These are phyloP conservation scores for Aureobasidium sp. DNA, from an alignment of 2,329 filamentous ascomycete species.

Conservation along the genomic window DNA sequence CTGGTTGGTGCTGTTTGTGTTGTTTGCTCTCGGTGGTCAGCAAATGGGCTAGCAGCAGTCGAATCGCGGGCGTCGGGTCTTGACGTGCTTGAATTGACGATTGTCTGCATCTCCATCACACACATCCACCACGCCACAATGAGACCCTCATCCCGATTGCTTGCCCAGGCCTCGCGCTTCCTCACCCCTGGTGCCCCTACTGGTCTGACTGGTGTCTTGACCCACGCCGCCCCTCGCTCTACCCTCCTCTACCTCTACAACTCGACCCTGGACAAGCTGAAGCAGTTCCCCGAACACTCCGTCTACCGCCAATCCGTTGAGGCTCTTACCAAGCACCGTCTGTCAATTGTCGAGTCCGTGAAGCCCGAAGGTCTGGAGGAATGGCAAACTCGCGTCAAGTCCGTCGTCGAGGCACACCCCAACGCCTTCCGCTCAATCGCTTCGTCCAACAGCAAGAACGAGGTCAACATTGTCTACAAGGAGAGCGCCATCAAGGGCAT, in stretches of 20 bases:
- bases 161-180: slow-evolving; percentile 68
- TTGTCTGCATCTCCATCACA: background rate
- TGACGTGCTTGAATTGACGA: slow-evolving; percentile 4
- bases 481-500: slow-evolving; percentile 39
- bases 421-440: slow-evolving; percentile 53
- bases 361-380: slow-evolving; percentile 67
- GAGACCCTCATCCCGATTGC: slow-evolving; percentile 69
- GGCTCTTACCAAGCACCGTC: slow-evolving; percentile 79
- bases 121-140: slow-evolving; percentile 46
- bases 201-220: slow-evolving; percentile 79
- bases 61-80: background rate
- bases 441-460: slow-evolving; percentile 15
- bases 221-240: slow-evolving; percentile 77
- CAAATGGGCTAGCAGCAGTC: background rate
- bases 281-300: slow-evolving; percentile 68
- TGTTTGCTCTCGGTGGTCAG: background rate
- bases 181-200: slow-evolving; percentile 80
- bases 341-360: slow-evolving; percentile 65
- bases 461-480: slow-evolving; percentile 32
- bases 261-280: slow-evolving; percentile 75
- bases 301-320: slow-evolving; percentile 92
- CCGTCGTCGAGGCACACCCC: slow-evolving; percentile 64
- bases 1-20: background rate
- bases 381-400: slow-evolving; percentile 62
- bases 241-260: slow-evolving; percentile 85